Conservation (phyloP, 2,329 filamentous ascomycete genomes). For the Diplocarpon mali region DNA sequence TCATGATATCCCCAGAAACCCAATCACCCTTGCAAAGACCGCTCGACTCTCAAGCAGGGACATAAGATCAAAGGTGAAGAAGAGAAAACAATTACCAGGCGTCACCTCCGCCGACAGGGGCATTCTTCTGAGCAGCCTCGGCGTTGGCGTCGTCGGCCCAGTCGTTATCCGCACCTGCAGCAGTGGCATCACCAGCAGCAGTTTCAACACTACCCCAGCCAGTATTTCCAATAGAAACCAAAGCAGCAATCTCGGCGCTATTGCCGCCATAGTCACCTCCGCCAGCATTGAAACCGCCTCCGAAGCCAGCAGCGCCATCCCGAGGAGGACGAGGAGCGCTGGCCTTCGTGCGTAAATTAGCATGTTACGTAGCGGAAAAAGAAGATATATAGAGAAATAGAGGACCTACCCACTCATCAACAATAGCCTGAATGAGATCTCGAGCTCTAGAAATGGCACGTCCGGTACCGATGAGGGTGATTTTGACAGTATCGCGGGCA, state of each 20-base stretch:
- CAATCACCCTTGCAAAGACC: too few species aligned
- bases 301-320: background rate
- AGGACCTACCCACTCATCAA: slow-evolving; percentile 10
- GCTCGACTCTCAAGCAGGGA: background rate
- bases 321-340: slow-evolving; percentile 8
- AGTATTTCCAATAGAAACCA: background rate
- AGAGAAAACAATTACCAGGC: background rate
- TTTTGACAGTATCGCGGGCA: slow-evolving; percentile 1
- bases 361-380: background rate
- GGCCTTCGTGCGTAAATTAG: background rate
- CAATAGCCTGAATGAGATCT: slow-evolving; percentile 3
- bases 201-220: background rate
- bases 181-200: too few species aligned
- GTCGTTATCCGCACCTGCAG: too few species aligned
- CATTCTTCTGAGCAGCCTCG: background rate
- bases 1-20: too few species aligned
- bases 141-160: background rate
- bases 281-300: background rate
- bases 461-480: slow-evolving; percentile 6
- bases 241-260: background rate
- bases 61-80: background rate
- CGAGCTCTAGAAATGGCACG: slow-evolving; percentile 3
- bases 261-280: background rate
- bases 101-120: background rate
- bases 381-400: background rate